A percentile compares a stretch with the other conserved stretches of the same genome.
Conservation (phyloP, 2,329 filamentous ascomycete genomes). For the Sodiomyces alkalinus region DNA sequence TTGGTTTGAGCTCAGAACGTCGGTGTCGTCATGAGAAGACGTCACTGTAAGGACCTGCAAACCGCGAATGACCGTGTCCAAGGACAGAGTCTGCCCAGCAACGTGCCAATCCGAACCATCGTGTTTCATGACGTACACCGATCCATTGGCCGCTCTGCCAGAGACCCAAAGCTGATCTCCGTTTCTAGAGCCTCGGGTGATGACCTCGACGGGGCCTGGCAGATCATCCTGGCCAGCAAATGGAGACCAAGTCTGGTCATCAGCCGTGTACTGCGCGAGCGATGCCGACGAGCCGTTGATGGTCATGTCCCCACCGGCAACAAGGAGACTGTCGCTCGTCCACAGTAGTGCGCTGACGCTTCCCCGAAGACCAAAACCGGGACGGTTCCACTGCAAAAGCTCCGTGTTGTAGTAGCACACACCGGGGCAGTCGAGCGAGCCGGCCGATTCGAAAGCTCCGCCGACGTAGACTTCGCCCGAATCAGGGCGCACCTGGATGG, state of each 20-base stretch:
- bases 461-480: slow-evolving; percentile 70
- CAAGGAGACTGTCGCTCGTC: slow-evolving; percentile 53
- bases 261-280: slow-evolving; percentile 59
- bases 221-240: slow-evolving; percentile 49
- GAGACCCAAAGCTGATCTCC: slow-evolving; percentile 68
- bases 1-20: slow-evolving; percentile 51
- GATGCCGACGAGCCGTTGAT: slow-evolving; percentile 46
- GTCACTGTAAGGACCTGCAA: slow-evolving; percentile 69
- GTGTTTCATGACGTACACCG: slow-evolving; percentile 69
- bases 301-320: slow-evolving; percentile 65
- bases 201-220: slow-evolving; percentile 64
- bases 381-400: slow-evolving; percentile 62
- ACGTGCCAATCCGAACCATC: slow-evolving; percentile 57
- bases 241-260: slow-evolving; percentile 48
- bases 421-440: slow-evolving; percentile 64
- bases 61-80: slow-evolving; percentile 55
- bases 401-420: slow-evolving; percentile 67
- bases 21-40: slow-evolving; percentile 46
- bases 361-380: slow-evolving; percentile 58
- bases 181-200: slow-evolving; percentile 60
- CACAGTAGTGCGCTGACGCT: slow-evolving; percentile 60
- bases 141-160: slow-evolving; percentile 47
- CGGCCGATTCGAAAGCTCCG: slow-evolving; percentile 70
- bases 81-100: slow-evolving; percentile 46
- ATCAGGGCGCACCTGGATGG: slow-evolving; percentile 57